Evolutionary conservation across 78 protist genomes (phyloP).

Genomic region (Dictyostelium intermedium): DNA sequence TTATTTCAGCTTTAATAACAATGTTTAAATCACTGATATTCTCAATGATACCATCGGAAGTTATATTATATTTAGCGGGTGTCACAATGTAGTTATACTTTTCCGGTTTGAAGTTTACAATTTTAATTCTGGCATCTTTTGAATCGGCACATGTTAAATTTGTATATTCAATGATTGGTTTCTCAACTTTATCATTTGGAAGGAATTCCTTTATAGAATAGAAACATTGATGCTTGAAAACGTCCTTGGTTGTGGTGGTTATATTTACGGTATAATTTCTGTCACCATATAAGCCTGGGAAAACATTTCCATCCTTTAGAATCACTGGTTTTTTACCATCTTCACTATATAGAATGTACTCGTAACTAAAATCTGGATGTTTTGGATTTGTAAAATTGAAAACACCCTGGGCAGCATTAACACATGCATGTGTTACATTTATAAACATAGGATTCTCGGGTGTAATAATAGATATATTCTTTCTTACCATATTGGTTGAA

Average conservation of each 20-base stretch:
- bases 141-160: slow-evolving; percentile 16
- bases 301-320: not conserved
- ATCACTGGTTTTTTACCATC: not conserved
- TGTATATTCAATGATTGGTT: not conserved
- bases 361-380: slow-evolving; percentile 14
- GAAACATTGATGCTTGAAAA: not conserved
- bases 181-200: not conserved
- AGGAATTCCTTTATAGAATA: not conserved
- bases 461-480: not conserved
- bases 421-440: not conserved
- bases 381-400: not conserved
- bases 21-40: not conserved
- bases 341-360: not conserved
- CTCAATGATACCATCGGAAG: not conserved
- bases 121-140: slow-evolving; percentile 24
- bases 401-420: slow-evolving; percentile 13
- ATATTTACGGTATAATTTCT: not conserved
- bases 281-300: not conserved
- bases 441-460: slow-evolving; percentile 29
- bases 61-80: slow-evolving; percentile 1
- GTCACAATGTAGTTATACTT: not conserved
- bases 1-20: not conserved
- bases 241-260: slow-evolving; percentile 12
- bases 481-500: not conserved
- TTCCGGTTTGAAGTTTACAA: slow-evolving; percentile 1